phyloP scores from a whole-genome alignment of 345 rosid genomes.

The Erodium maritimum region DNA sequence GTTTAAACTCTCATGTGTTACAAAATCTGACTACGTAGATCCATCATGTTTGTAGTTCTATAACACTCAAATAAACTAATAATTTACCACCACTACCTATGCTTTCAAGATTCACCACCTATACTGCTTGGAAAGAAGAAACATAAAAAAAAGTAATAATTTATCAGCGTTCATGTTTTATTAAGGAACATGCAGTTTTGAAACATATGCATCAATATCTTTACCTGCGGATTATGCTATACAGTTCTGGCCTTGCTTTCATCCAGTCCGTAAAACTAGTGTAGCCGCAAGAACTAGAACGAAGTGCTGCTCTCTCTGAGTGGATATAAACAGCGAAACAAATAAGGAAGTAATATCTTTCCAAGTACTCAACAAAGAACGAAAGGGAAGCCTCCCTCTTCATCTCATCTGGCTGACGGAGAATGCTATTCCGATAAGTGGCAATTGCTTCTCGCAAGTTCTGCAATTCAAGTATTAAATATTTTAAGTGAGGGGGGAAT shows the following conservation, averaged over 20 bases:
- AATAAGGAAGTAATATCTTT: conserved; percentile 95
- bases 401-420: conserved; percentile 94
- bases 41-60: neutral
- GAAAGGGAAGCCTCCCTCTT: conserved; percentile 93
- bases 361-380: conserved; percentile 90
- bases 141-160: too few relatives aligned
- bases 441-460: conserved; percentile 95
- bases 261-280: conserved; percentile 97
- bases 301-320: conserved; percentile 79
- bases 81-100: neutral
- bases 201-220: neutral
- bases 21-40: neutral
- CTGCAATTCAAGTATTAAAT: conserved; percentile 38
- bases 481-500: neutral
- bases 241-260: conserved; percentile 96
- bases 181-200: neutral
- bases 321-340: conserved; percentile 94
- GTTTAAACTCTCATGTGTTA: neutral
- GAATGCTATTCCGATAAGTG: conserved; percentile 76
- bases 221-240: conserved; percentile 92
- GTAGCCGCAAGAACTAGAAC: conserved; percentile 56
- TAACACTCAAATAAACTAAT: neutral
- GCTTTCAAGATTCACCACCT: neutral
- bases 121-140: neutral
- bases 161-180: too few relatives aligned